Percentiles rank a stretch among this genome's conserved stretches.
Conservation (phyloP, 177 flowering plant genomes). For the Vitis hybrid region DNA sequence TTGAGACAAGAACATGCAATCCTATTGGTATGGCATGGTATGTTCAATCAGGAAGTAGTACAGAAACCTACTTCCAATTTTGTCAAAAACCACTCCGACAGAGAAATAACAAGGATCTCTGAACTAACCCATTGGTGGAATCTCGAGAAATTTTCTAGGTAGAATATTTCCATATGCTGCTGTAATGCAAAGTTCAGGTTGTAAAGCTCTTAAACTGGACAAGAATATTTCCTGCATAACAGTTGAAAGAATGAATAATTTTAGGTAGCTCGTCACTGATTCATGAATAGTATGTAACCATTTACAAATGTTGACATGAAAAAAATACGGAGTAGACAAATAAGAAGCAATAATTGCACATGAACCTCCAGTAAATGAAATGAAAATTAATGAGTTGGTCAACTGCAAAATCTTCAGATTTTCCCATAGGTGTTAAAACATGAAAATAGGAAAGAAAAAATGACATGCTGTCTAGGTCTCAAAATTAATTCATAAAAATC, state of each 20-base stretch:
- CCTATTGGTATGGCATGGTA: not conserved
- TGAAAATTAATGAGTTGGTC: too few relatives aligned
- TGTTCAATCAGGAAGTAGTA: not conserved
- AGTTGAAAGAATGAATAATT: not conserved
- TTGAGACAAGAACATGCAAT: too few relatives aligned
- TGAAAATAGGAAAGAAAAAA: too few relatives aligned
- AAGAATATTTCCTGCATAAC: slow-evolving; percentile 72
- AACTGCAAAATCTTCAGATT: not conserved
- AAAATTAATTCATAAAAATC: too few relatives aligned
- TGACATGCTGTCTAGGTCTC: too few relatives aligned
- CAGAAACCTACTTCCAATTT: not conserved
- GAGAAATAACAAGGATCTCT: not conserved
- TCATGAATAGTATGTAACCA: not conserved
- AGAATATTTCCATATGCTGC: slow-evolving; percentile 98
- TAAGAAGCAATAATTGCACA: not conserved
- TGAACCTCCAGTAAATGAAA: too few relatives aligned
- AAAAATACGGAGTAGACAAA: not conserved
- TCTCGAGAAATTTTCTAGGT: slow-evolving; percentile 78
- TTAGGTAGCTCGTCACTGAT: slow-evolving; percentile 4
- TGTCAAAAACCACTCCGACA: not conserved
- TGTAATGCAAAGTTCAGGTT: slow-evolving; percentile 89
- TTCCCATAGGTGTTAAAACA: too few relatives aligned
- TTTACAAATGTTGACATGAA: not conserved
- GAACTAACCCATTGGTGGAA: slow-evolving; percentile 77
- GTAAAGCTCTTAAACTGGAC: slow-evolving; percentile 60